Evolutionary conservation across 768 basidiomycete species (phyloP).

Genomic region (Mrakia hoshinonis): DNA sequence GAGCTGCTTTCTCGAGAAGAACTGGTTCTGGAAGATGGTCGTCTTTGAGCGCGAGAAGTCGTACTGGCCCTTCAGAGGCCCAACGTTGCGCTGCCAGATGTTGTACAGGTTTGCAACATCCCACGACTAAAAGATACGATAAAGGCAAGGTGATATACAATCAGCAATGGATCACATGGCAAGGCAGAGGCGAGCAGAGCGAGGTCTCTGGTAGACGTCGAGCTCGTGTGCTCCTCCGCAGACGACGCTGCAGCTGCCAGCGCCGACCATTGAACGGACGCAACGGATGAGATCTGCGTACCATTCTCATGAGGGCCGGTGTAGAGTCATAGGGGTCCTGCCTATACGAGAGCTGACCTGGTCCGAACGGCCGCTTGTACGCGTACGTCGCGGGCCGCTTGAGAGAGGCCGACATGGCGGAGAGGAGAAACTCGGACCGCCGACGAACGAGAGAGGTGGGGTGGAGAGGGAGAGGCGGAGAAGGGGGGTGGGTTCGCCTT

Average conservation of each 20-base stretch:
- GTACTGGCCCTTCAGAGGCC: constrained; percentile 46
- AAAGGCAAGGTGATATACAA: neutral
- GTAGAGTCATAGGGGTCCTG: neutral
- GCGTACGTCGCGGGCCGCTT: neutral
- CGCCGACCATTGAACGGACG: no score
- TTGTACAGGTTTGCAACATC: constrained; percentile 78
- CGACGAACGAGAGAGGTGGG: no score
- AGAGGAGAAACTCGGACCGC: neutral
- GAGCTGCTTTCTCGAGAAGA: constrained; percentile 73
- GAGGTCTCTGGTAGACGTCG: neutral
- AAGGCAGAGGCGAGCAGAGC: neutral
- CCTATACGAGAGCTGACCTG: no score
- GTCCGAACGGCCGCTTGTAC: neutral
- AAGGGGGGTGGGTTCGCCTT: no score
- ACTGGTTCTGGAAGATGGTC: constrained; percentile 83
- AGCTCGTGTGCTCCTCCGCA: no score
- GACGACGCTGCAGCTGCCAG: no score
- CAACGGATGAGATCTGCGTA: neutral
- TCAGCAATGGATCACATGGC: neutral
- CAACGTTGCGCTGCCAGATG: constrained; percentile 66
- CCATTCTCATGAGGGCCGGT: constrained; percentile 22
- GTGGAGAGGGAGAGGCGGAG: neutral
- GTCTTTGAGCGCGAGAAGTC: constrained; percentile 52
- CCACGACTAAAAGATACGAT: constrained; percentile 79
- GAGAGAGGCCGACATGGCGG: neutral